Evolutionary conservation across 345 rosid genomes (phyloP).

Genomic region (Rhodamnia rubescens): DNA sequence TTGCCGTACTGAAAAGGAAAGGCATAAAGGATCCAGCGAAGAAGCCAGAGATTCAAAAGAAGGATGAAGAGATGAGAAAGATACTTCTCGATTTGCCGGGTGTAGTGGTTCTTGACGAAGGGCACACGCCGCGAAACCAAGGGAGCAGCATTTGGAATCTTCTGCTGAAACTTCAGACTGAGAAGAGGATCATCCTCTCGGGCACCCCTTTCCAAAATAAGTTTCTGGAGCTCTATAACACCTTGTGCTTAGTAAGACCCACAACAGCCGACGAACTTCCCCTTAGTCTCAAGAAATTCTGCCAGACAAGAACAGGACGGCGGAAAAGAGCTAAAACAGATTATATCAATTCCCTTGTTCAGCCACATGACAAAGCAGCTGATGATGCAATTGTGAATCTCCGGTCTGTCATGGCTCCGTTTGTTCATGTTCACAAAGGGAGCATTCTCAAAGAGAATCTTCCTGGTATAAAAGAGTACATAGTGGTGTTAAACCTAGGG

Average conservation of each 20-base stretch:
- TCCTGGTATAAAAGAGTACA: slow-evolving; percentile 47
- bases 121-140: slow-evolving; percentile 60
- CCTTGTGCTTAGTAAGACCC: slow-evolving; percentile 42
- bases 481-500: slow-evolving; percentile 32
- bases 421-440: slow-evolving; percentile 63
- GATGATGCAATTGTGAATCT: slow-evolving; percentile 3
- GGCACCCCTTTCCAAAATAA: slow-evolving; percentile 84
- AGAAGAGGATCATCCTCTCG: slow-evolving; percentile 51
- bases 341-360: neutral
- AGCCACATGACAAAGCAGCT: neutral
- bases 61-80: slow-evolving; percentile 15
- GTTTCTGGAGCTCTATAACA: slow-evolving; percentile 50
- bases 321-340: neutral
- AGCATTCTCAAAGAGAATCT: slow-evolving; percentile 38
- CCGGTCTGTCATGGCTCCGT: slow-evolving; percentile 27
- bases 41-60: neutral
- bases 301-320: slow-evolving; percentile 11
- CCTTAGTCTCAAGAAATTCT: neutral
- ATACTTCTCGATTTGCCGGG: slow-evolving; percentile 42
- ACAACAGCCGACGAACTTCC: slow-evolving; percentile 10
- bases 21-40: neutral
- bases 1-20: slow-evolving; percentile 18
- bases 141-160: slow-evolving; percentile 45
- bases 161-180: slow-evolving; percentile 29
- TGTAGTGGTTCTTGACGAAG: slow-evolving; percentile 60